A percentile compares a stretch with the other conserved stretches of the same genome.
Evolutionary conservation across 176 grass and related monocot species (phyloP).

Genomic region (Juncus effusus): DNA sequence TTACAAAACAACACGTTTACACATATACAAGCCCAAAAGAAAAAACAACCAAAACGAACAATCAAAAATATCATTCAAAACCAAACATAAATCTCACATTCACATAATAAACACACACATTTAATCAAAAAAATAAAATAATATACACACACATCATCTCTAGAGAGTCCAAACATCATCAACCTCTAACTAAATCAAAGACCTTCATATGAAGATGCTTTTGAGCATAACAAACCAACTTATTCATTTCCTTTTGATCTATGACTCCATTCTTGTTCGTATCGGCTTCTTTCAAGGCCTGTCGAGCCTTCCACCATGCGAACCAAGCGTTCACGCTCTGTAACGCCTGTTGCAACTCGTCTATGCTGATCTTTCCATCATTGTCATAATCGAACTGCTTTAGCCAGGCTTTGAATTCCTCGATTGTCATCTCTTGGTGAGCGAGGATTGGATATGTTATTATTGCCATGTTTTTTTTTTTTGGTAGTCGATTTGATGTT

Average conservation of each 20-base stretch:
- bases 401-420: slow-evolving; percentile 73
- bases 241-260: slow-evolving; percentile 45
- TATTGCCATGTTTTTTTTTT: slow-evolving; percentile 41
- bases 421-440: slow-evolving; percentile 45
- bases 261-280: slow-evolving; percentile 49
- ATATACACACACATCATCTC: too few relatives aligned
- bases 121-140: too few relatives aligned
- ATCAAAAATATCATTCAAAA: background rate
- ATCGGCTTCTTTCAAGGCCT: slow-evolving; percentile 45
- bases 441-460: slow-evolving; percentile 38
- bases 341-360: slow-evolving; percentile 56
- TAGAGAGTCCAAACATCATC: too few relatives aligned
- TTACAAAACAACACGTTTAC: too few relatives aligned
- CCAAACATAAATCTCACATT: background rate
- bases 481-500: too few relatives aligned
- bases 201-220: slow-evolving; percentile 61
- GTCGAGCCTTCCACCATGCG: slow-evolving; percentile 66
- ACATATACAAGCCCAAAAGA: background rate
- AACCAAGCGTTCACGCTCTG: slow-evolving; percentile 69
- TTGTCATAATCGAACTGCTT: slow-evolving; percentile 61
- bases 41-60: background rate
- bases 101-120: background rate
- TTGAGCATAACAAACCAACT: slow-evolving; percentile 52
- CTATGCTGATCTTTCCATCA: slow-evolving; percentile 52
- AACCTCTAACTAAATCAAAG: slow-evolving; percentile 23